phyloP scores from a whole-genome alignment of 1,284 basidiomycete species.

The Marasmius tenuissimus region DNA sequence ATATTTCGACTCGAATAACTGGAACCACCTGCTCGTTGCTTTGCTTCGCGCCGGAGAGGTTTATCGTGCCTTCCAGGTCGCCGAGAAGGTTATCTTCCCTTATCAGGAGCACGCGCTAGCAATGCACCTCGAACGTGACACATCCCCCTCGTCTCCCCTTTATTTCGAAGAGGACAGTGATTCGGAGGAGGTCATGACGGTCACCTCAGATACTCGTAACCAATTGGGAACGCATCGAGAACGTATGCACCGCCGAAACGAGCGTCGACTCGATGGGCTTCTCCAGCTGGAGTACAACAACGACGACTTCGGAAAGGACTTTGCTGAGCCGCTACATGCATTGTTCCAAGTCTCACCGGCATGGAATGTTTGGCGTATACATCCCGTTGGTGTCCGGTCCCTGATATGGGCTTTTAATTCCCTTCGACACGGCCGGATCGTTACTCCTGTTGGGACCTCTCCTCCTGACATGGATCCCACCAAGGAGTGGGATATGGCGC shows the following conservation, averaged over 20 bases:
- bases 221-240: slow-evolving; percentile 14
- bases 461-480: not conserved
- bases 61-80: slow-evolving; percentile 80
- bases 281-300: slow-evolving; percentile 11
- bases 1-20: slow-evolving; percentile 88
- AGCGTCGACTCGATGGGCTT: not conserved
- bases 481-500: not conserved
- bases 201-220: slow-evolving; percentile 9
- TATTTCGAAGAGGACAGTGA: slow-evolving; percentile 28
- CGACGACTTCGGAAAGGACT: slow-evolving; percentile 30
- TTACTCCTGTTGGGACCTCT: not conserved
- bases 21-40: slow-evolving; percentile 83
- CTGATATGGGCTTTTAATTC: slow-evolving; percentile 30
- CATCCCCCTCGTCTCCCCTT: slow-evolving; percentile 45
- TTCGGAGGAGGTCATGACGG: slow-evolving; percentile 23
- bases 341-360: slow-evolving; percentile 62
- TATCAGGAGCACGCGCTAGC: slow-evolving; percentile 41
- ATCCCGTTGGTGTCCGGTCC: slow-evolving; percentile 45
- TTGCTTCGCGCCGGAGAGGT: slow-evolving; percentile 80
- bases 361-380: slow-evolving; percentile 69
- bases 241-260: slow-evolving; percentile 13
- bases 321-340: slow-evolving; percentile 58
- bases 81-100: slow-evolving; percentile 79
- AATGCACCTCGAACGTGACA: slow-evolving; percentile 31
- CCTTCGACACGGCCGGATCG: slow-evolving; percentile 17